Evolutionary conservation across 257 asterid species (phyloP).

Genomic region (Cruciata laevipes): DNA sequence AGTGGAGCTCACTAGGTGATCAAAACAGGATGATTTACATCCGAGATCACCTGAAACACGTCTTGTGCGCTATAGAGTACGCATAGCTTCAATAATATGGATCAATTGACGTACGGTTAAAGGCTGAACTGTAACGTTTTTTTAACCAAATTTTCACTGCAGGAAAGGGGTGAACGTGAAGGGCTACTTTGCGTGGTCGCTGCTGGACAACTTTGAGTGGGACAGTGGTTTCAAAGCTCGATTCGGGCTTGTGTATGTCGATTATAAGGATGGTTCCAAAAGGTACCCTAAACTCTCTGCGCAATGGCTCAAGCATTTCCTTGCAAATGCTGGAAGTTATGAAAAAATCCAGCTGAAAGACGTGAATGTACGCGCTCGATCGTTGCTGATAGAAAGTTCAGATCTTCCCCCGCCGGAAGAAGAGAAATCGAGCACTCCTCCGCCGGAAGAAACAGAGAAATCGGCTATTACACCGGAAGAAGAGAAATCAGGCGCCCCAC

Average conservation of each 20-base stretch:
- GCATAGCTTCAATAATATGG: neutral
- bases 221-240: conserved; percentile 26
- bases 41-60: conserved; percentile 23
- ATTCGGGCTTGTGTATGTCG: conserved; percentile 33
- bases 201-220: conserved; percentile 35
- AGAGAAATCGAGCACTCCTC: no score
- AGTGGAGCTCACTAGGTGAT: conserved; percentile 26
- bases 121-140: no score
- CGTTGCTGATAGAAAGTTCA: no score
- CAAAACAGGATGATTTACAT: conserved; percentile 23
- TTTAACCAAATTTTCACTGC: no score
- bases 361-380: no score
- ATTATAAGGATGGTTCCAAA: conserved; percentile 22
- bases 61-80: neutral
- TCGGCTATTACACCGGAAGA: no score
- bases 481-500: no score
- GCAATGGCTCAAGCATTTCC: conserved; percentile 25
- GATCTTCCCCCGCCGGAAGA: no score
- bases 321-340: neutral
- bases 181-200: conserved; percentile 40
- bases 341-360: no score
- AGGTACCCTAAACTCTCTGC: conserved; percentile 35
- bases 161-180: conserved; percentile 38
- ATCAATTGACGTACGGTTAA: no score
- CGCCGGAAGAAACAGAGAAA: no score